Conservation (phyloP, 2,329 filamentous ascomycete genomes). For the Botrytis squamosa region DNA sequence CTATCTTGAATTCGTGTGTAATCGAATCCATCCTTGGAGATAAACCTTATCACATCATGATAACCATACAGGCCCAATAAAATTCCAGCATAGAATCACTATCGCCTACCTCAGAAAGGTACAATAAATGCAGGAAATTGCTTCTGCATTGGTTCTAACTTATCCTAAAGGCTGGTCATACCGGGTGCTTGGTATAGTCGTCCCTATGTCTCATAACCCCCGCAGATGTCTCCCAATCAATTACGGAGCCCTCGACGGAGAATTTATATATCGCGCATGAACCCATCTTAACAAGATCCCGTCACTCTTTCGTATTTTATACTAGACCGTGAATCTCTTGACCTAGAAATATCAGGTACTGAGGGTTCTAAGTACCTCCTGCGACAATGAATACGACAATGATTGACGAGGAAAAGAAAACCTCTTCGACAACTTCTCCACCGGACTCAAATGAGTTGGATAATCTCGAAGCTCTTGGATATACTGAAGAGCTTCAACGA, state of each 20-base stretch:
- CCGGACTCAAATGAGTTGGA: conserved; percentile 29
- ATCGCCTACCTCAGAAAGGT: background rate
- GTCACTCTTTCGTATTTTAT: background rate
- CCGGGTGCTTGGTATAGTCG: background rate
- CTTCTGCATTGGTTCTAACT: conserved; percentile 5
- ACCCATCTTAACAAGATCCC: background rate
- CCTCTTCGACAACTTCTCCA: background rate
- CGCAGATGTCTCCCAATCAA: background rate
- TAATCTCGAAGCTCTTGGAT: conserved; percentile 46
- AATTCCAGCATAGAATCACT: background rate
- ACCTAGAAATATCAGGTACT: background rate
- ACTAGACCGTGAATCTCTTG: background rate
- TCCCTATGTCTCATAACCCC: background rate
- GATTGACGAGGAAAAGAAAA: conserved; percentile 23
- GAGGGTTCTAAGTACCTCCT: background rate
- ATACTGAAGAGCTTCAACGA: conserved; percentile 55
- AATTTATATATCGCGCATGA: background rate
- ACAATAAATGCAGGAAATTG: background rate
- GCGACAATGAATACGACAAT: background rate
- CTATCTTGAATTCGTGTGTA: background rate
- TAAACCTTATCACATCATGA: conserved; percentile 19
- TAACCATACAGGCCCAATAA: background rate
- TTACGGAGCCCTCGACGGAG: background rate
- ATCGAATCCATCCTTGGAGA: conserved; percentile 11
- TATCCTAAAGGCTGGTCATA: background rate